Base-by-base conservation (phyloP, 2,329 filamentous ascomycete genomes). In the Sporothrix brasiliensis region DNA sequence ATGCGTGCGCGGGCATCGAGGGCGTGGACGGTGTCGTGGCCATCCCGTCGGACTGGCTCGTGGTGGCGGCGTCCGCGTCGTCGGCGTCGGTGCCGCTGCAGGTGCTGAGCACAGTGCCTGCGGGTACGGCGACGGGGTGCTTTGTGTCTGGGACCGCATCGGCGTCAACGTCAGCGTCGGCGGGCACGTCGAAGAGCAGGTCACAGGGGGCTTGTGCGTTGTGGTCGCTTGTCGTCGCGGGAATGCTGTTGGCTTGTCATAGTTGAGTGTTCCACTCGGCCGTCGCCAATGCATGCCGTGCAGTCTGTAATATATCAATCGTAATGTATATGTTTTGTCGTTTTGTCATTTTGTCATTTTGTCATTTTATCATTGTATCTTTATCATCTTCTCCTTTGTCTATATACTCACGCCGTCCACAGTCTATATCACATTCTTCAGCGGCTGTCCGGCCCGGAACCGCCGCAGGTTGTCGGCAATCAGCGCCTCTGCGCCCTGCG, bases 381-480 rank as follows among this genome's bases (percentile, higher is more conserved):
- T 24, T 24, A 24, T 24, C 24, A 24, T 24, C 24, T 24, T 24
- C 24, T 24, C 34, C 6, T 53, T 53, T 53, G 16, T 53, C n/a
- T 30, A 3, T 27, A n/a, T 41, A 2, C 27, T 39, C 44, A 21
- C 7, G 27, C 13, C 47, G 34, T 6, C 16, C 24, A n/a, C 34
- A 9, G 10, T 39, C 24, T 63, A 73, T 56, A 79, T 74, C 27
- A 74, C 52, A 50, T 91, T 91, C 81, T 82, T 87, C 76, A 91
- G 74, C 69, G 81, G 76, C 80, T 90, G 87, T 0, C 83, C 83
- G 0, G 88, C 87, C 73, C 88, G 73, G 75, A 89, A 88, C 73
- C 83, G 80, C 73, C 87, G 81, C 78, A 91, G 74, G 74, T 91
- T 91, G 71, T 87, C 83, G 53, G 85, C 84, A 72, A 90, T 88